Percentiles rank a stretch among this genome's conserved stretches.
phyloP scores from a whole-genome alignment of 148 eudicot genomes.

The Simmondsia chinensis region DNA sequence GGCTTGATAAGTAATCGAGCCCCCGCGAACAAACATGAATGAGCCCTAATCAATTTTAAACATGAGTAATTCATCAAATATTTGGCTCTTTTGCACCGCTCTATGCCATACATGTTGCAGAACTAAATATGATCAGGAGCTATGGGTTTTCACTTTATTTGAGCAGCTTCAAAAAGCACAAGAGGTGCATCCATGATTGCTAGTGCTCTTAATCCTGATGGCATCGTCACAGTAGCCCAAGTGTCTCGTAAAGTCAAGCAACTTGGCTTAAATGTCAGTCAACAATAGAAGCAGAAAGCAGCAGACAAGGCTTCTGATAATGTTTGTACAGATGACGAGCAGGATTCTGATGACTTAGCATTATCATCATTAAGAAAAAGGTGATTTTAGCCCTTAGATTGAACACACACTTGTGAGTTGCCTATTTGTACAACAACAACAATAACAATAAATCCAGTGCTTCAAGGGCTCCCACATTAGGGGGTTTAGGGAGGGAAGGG shows the following conservation, averaged over 20 bases:
- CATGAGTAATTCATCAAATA: too few relatives aligned
- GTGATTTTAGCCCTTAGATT: constrained; percentile 33
- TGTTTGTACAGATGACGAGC: constrained; percentile 28
- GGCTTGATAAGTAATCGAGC: too few relatives aligned
- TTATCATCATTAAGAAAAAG: constrained; percentile 49
- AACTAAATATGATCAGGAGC: background rate
- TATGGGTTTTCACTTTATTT: constrained; percentile 4
- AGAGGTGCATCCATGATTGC: constrained; percentile 92
- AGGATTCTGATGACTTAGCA: constrained; percentile 46
- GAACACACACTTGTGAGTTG: constrained; percentile 1
- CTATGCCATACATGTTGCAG: background rate
- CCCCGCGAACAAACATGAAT: too few relatives aligned
- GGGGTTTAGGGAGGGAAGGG: too few relatives aligned
- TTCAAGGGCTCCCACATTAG: too few relatives aligned
- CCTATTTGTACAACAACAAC: background rate
- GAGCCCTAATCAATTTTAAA: too few relatives aligned
- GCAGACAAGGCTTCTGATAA: constrained; percentile 30
- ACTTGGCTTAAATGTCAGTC: constrained; percentile 57
- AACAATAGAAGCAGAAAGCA: constrained; percentile 27
- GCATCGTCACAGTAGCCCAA: constrained; percentile 63
- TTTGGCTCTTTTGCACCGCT: background rate
- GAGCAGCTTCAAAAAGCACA: constrained; percentile 80
- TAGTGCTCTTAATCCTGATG: constrained; percentile 56
- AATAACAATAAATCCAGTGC: too few relatives aligned
- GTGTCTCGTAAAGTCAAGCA: constrained; percentile 79